Percentiles rank a stretch among this genome's conserved stretches.
These are phyloP conservation scores for Rhizomucor pusillus DNA, from an alignment of 371 early-diverging fungal genomes.

Conservation along the genomic window DNA sequence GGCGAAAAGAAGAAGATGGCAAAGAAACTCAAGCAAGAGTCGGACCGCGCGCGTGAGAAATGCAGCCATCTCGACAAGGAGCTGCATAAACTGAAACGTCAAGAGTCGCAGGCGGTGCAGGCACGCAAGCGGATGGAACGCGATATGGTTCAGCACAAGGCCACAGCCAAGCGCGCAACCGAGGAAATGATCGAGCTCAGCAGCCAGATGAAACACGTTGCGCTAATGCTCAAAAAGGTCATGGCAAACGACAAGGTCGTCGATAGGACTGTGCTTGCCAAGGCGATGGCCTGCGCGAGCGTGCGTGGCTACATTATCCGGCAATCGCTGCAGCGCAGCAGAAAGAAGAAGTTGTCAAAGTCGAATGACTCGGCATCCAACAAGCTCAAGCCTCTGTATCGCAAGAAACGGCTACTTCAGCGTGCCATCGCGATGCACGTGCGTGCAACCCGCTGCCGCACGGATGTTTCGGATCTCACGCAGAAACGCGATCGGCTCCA, in stretches of 20 bases:
- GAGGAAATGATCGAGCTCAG: constrained; percentile 27
- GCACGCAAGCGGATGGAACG: constrained; percentile 24
- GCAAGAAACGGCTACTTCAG: constrained; percentile 27
- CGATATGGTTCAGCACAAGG: constrained; percentile 24
- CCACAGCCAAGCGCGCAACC: constrained; percentile 22
- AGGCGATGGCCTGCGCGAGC: constrained; percentile 42
- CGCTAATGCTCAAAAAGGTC: constrained; percentile 26
- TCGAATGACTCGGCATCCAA: constrained; percentile 2
- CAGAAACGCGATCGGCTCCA: constrained; percentile 48
- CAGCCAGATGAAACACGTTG: constrained; percentile 34
- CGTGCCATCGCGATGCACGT: constrained; percentile 8
- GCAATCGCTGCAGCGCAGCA: no score
- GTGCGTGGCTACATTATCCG: constrained; percentile 40
- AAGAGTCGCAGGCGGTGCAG: constrained; percentile 44
- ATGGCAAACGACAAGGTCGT: constrained; percentile 27
- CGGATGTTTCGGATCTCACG: background rate
- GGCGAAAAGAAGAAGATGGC: constrained; percentile 73
- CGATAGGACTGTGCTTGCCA: constrained; percentile 37
- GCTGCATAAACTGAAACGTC: constrained; percentile 58
- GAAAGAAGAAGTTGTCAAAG: no score
- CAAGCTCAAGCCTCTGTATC: constrained; percentile 13
- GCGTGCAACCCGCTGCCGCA: background rate
- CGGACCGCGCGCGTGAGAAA: constrained; percentile 59
- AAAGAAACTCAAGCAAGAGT: constrained; percentile 72
- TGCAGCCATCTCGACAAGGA: constrained; percentile 63